Base-by-base conservation (phyloP, 2,329 filamentous ascomycete species). In the Ploettnerulaceae sp. region DNA sequence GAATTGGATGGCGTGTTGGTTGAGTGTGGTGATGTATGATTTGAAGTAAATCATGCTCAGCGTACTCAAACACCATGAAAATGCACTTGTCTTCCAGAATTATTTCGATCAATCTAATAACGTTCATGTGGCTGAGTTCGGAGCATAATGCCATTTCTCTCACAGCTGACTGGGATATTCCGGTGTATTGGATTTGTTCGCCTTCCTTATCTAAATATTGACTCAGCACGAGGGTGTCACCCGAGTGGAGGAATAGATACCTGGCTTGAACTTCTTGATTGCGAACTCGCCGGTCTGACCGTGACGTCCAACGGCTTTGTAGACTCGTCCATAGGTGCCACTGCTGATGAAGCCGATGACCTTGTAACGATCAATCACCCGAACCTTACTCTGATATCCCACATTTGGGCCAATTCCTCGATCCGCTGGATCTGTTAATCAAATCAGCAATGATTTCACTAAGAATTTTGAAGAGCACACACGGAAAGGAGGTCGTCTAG, bases 1-100 rank as follows among this genome's bases (percentile, higher is more conserved):
- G 89, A 48, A 98, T 96, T 5, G 88, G 84, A 52, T 93, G 87
- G 20, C 90, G 78, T 21, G 89, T 83, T 48, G 90, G 85, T 65
- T 95, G 85, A 1, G 66, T 95, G 67, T 98, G 93, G 64, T 97
- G 90, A 65, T 98, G 93, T 57, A 98, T 96, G 64, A 98, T 97
- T 66, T 98, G 93, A 4, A 98, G 74, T 28, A 98, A 71, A 67
- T 98, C 93, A 66, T 98, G 93, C 68, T 98, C 93, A 57, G 93
- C 93, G 66, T 95, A 98, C 67, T 97, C 93, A 59, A 98, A 97
- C 2, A 98, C 90, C 86, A 98, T 98, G 69, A 90, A 98, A 65
- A 98, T 97, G 70, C 90, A 96, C 71, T 97, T 97, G 67, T 95
- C 90, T 69, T 98, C 91, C 3, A 98, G 75, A 60, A 98, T 95